These are phyloP conservation scores for Diaporthe citrichinensis DNA, from an alignment of 2,329 filamentous ascomycete genomes.

Conservation along the genomic window DNA sequence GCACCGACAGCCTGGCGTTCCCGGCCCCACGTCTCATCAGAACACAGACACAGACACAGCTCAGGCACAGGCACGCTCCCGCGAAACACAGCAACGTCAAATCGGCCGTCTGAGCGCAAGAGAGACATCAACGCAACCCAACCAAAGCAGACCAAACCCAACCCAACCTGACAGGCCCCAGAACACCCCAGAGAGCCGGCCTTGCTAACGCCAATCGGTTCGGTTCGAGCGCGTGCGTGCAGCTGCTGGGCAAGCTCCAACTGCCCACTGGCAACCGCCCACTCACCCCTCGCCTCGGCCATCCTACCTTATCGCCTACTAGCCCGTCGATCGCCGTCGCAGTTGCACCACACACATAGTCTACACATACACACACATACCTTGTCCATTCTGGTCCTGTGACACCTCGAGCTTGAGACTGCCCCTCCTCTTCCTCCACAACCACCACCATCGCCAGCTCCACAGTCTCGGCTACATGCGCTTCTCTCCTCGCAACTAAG, in stretches of 20 bases:
- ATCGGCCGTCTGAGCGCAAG: slow-evolving; percentile 15
- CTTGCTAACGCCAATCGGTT: slow-evolving; percentile 29
- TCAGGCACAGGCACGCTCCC: slow-evolving; percentile 5
- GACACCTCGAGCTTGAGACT: slow-evolving; percentile 35
- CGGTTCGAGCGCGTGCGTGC: slow-evolving; percentile 25
- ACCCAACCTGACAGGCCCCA: slow-evolving; percentile 12
- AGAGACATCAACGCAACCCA: slow-evolving; percentile 35
- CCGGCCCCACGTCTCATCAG: slow-evolving; percentile 33
- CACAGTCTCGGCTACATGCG: slow-evolving; percentile 18
- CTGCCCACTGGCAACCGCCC: slow-evolving; percentile 11
- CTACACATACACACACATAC: slow-evolving; percentile 14
- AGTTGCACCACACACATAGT: slow-evolving; percentile 22
- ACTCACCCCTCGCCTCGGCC: slow-evolving; percentile 22
- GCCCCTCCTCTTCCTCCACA: slow-evolving; percentile 32
- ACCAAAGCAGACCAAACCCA: slow-evolving; percentile 4
- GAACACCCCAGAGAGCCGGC: slow-evolving; percentile 14
- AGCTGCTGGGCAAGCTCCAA: slow-evolving; percentile 31
- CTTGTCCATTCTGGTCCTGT: slow-evolving; percentile 33
- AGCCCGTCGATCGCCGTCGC: slow-evolving; percentile 26
- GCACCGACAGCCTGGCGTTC: slow-evolving; percentile 27
- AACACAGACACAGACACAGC: slow-evolving; percentile 27
- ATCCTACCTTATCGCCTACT: slow-evolving; percentile 34
- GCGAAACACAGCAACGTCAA: slow-evolving; percentile 36
- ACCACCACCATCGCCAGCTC: background rate
- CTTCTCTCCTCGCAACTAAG: slow-evolving; percentile 3